Conservation (phyloP, 176 grass and related monocot genomes). For the Cymbopogon citratus region DNA sequence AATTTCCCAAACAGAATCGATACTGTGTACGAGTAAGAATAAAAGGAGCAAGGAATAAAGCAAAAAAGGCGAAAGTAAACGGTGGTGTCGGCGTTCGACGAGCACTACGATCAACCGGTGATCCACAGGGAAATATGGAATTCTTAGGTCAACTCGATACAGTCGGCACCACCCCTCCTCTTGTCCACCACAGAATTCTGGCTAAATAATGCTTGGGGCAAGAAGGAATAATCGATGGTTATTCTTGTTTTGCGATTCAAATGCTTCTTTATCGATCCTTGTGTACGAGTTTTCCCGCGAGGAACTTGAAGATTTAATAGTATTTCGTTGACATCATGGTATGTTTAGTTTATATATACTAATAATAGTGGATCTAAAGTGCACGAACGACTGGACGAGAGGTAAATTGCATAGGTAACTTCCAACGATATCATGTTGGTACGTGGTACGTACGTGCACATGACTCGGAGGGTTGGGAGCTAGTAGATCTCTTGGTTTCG, state of each 20-base stretch:
- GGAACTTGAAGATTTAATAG: neutral
- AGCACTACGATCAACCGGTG: neutral
- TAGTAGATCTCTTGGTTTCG: neutral
- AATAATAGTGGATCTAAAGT: neutral
- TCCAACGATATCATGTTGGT: neutral
- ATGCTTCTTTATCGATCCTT: constrained; percentile 4
- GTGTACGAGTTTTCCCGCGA: neutral
- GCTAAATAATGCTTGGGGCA: neutral
- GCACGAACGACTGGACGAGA: neutral
- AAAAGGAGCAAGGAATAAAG: neutral
- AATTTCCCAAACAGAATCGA: constrained; percentile 12
- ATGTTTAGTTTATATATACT: neutral
- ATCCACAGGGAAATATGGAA: constrained; percentile 16
- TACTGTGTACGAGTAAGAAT: neutral
- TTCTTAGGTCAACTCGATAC: constrained; percentile 23
- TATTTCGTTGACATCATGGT: constrained; percentile 35
- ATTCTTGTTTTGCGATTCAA: constrained; percentile 36
- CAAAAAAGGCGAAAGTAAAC: constrained; percentile 10
- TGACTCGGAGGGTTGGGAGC: neutral
- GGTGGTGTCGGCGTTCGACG: constrained; percentile 23
- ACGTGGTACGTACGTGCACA: neutral
- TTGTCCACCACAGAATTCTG: neutral
- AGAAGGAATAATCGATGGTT: neutral
- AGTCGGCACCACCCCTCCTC: neutral
- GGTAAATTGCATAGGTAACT: constrained; percentile 10